Evolutionary conservation across 2,329 filamentous ascomycete species (phyloP), one percentile per base, ranked within the genome.

Genomic region (Cordyceps cateniannulata): DNA sequence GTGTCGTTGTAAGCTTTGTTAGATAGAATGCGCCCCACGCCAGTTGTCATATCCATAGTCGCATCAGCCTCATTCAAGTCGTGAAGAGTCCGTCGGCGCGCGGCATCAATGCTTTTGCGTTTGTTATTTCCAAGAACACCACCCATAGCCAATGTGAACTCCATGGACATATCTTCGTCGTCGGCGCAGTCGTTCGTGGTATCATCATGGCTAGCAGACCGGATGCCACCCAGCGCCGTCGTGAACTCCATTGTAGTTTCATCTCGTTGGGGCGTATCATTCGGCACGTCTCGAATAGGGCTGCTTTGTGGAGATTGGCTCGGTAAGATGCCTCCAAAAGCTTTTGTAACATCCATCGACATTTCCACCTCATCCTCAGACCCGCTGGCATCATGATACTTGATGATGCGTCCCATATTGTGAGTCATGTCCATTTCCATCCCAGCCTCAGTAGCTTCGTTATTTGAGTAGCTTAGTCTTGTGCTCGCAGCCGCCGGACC

Each of bases 291-390:
- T 25, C 47, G 48, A 18, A 57, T 20, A 18, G 60, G 47, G 9
- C 53, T 56, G 16, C 53, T 61, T 47, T 61, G 45, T 6, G 53
- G 53, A n/a, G 60, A 61, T 20, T 51, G 53, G 14, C 76, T 79
- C 5, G 81, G 76, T 22, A 96, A 73, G 59, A 98, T 97, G 3
- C 87, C 84, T 9, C 93, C 93, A 58, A 96, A 79, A 9, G 85
- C 90, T 59, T 85, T 85, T 2, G 93, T 97, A 8, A 97, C 90
- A 67, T 98, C 93, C 93, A 98, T 97, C 24, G 91, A 95, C 80
- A 96, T 87, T 44, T 93, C 90, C 64, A 85, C 83, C 22, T 83
- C 81, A 25, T 81, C 76, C 3, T 70, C 66, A 12, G 49, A 44
- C 18, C 73, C 71, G 14, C 78, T 77, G 14, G 81, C 79, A 5